Evolutionary conservation across 2,329 filamentous ascomycete genomes (phyloP).

Genomic region (Aureobasidium musti): DNA sequence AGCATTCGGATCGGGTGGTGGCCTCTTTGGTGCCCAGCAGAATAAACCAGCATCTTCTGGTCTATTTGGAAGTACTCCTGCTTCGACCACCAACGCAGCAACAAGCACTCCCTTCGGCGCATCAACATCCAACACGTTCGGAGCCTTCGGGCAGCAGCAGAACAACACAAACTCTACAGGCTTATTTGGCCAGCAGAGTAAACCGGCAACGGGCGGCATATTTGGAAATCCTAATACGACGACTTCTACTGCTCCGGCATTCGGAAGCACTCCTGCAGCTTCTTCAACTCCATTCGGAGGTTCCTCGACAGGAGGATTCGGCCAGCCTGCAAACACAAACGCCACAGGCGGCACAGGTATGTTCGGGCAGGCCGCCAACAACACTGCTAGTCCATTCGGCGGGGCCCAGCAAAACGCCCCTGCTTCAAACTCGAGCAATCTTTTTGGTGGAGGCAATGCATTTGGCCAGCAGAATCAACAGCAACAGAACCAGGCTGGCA

Average conservation of each 20-base stretch:
- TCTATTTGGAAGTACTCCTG: conserved; percentile 37
- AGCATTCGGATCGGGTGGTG: conserved; percentile 30
- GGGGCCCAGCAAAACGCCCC: conserved; percentile 32
- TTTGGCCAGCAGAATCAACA: conserved; percentile 35
- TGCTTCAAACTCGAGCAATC: conserved; percentile 42
- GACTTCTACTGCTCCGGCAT: conserved; percentile 29
- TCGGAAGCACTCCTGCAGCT: conserved; percentile 46
- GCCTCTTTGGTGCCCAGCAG: conserved; percentile 35
- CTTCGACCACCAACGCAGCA: conserved; percentile 33
- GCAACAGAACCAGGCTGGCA: conserved; percentile 25
- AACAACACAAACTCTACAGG: too few species aligned
- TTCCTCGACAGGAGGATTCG: conserved; percentile 36
- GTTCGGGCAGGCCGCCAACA: conserved; percentile 38
- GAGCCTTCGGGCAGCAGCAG: too few species aligned
- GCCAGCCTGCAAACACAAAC: conserved; percentile 44
- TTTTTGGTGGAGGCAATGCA: conserved; percentile 45
- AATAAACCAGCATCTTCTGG: conserved; percentile 9
- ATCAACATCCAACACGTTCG: conserved; percentile 31
- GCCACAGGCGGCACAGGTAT: conserved; percentile 35
- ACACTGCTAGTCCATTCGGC: conserved; percentile 36
- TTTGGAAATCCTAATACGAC: not conserved
- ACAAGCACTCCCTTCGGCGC: conserved; percentile 40
- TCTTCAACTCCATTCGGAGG: conserved; percentile 45
- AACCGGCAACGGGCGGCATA: too few species aligned
- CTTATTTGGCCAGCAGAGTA: too few species aligned